Percentiles rank a stretch among this genome's conserved stretches.
These are phyloP conservation scores for Melampsora medusae DNA, from an alignment of 1,284 basidiomycete genomes.

Conservation along the genomic window DNA sequence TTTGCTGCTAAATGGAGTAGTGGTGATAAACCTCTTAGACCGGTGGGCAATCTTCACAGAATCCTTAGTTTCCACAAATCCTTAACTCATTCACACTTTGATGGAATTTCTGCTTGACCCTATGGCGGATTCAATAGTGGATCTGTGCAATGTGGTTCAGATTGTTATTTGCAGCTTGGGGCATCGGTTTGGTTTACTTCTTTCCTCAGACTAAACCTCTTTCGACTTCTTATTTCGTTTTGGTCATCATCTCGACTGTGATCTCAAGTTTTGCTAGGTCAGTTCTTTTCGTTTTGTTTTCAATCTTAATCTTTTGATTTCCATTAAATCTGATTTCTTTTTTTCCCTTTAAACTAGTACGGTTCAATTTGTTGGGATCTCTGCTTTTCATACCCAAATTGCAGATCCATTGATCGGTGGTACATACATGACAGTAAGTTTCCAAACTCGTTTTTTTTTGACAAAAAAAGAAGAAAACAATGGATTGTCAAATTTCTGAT, in stretches of 20 bases:
- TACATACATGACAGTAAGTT: slow-evolving; percentile 92
- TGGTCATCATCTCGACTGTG: slow-evolving; percentile 76
- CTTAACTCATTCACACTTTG: background rate
- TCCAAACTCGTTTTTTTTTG: background rate
- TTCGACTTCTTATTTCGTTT: slow-evolving; percentile 73
- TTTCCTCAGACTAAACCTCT: slow-evolving; percentile 74
- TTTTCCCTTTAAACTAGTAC: slow-evolving; percentile 62
- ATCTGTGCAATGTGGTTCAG: slow-evolving; percentile 87
- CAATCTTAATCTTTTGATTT: background rate
- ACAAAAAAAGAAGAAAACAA: background rate
- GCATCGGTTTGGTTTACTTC: slow-evolving; percentile 74
- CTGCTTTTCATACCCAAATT: slow-evolving; percentile 94
- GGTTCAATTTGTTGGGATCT: slow-evolving; percentile 96
- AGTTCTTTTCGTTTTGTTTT: slow-evolving; percentile 50
- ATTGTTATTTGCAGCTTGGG: slow-evolving; percentile 66
- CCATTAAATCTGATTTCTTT: background rate
- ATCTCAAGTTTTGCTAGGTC: slow-evolving; percentile 80
- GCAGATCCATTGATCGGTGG: slow-evolving; percentile 96
- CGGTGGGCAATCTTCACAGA: slow-evolving; percentile 47
- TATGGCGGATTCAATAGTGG: slow-evolving; percentile 72
- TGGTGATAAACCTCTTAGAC: slow-evolving; percentile 55
- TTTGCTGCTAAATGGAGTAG: slow-evolving; percentile 81
- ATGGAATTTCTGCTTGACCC: slow-evolving; percentile 50
- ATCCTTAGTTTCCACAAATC: background rate
- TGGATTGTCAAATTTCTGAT: background rate